phyloP scores from a whole-genome alignment of 441 rosid genomes.

The Pelargonium citronellum region DNA sequence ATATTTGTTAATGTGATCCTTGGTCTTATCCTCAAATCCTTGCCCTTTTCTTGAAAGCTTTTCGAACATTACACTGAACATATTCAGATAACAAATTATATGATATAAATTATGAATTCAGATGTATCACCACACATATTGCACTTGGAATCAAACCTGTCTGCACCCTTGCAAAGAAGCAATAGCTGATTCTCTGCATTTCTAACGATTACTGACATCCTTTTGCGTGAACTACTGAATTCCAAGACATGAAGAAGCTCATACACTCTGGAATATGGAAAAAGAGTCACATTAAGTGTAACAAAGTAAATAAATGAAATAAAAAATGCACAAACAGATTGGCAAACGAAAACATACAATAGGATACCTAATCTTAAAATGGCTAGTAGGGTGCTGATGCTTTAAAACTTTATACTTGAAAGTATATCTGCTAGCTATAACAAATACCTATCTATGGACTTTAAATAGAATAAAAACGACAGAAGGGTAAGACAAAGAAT shows the following conservation, averaged over 20 bases:
- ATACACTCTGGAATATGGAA: constrained; percentile 51
- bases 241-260: constrained; percentile 63
- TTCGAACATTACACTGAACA: constrained; percentile 76
- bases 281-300: background rate
- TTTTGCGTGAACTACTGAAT: constrained; percentile 86
- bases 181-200: constrained; percentile 64
- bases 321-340: background rate
- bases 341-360: too few relatives aligned
- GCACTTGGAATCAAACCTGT: constrained; percentile 46
- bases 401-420: too few relatives aligned
- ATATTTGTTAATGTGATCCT: constrained; percentile 64
- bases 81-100: background rate
- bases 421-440: too few relatives aligned
- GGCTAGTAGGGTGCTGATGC: too few relatives aligned
- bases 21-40: constrained; percentile 59
- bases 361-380: too few relatives aligned
- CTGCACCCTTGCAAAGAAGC: constrained; percentile 90
- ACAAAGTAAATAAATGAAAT: too few relatives aligned
- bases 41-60: constrained; percentile 60
- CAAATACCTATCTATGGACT: too few relatives aligned
- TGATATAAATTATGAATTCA: background rate
- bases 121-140: background rate
- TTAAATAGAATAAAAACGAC: too few relatives aligned
- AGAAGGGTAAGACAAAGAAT: too few relatives aligned
- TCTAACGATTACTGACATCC: constrained; percentile 89